Conservation (phyloP, 768 basidiomycete species). For the Hemileccinum rubropunctum region DNA sequence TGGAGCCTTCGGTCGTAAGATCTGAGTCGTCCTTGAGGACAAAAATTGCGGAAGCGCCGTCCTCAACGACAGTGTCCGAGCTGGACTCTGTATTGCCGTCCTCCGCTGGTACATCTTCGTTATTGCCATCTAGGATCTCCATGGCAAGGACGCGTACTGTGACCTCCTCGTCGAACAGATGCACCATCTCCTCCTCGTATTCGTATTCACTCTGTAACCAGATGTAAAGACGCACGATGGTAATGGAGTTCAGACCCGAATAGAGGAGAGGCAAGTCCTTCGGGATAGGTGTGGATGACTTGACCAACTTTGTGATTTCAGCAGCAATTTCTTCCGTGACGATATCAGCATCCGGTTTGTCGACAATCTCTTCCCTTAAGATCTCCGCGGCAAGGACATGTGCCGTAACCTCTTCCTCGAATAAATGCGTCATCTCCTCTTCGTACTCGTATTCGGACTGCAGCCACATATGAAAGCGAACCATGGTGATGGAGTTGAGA, state of each 20-base stretch:
- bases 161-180: conserved; percentile 33
- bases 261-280: conserved; percentile 34
- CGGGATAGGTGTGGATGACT: conserved; percentile 26
- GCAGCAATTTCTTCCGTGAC: conserved; percentile 33
- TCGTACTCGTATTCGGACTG: conserved; percentile 32
- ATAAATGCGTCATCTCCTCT: conserved; percentile 28
- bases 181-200: conserved; percentile 30
- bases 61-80: conserved; percentile 12
- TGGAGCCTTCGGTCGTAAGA: not conserved
- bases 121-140: conserved; percentile 21
- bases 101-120: not conserved
- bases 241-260: conserved; percentile 32
- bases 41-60: conserved; percentile 5
- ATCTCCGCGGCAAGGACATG: conserved; percentile 31
- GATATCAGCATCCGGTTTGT: not conserved
- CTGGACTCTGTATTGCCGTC: conserved; percentile 2
- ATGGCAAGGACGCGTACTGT: conserved; percentile 28
- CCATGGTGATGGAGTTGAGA: conserved; percentile 31
- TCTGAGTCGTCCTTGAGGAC: not conserved
- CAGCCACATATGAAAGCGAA: conserved; percentile 33
- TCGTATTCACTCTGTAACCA: conserved; percentile 33
- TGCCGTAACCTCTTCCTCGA: conserved; percentile 32
- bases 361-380: conserved; percentile 11
- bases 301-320: conserved; percentile 31
- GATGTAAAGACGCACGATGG: conserved; percentile 27